Evolutionary conservation across 306 rosid genomes (phyloP), one percentile per base, ranked within the genome.

Genomic region (Oxytropis ochrocephala): DNA sequence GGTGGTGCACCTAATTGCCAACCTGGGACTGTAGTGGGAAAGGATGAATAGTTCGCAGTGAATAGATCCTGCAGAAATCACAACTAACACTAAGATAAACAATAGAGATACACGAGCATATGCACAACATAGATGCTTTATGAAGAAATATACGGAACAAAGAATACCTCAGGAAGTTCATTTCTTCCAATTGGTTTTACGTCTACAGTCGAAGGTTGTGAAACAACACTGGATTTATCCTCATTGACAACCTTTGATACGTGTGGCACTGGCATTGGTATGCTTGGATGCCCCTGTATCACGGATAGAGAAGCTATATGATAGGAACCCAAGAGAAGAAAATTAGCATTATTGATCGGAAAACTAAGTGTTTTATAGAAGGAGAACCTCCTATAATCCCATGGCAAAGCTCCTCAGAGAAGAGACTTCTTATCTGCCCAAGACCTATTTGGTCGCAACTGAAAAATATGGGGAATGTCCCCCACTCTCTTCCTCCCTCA

Each of bases 151-250:
- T 14, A 47, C 49, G 58, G 62, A 56, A 36, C 50, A 24, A 51
- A 52, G 29, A 69, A 70, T 81, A 94, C 98, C 82, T 57, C 92
- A 35, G 98, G 98, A 70, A 94, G 82, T 65, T 83, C 97, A 72
- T 48, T 86, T 85, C 96, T 85, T 78, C 95, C 90, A 63, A 49
- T 76, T 55, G 83, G 64, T 60, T 75, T 90, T 77, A 27, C 79
- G 67, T 83, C 90, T 16, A 74, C 69, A 51, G 80, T 65, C 64
- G 87, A 70, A 52, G 74, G 21, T 58, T 82, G 91, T 69, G 90
- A 73, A 49, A 48, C 72, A 53, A 69, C 72, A 49, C 75, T 59
- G 56, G 84, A 79, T 48, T 19, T 55, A 54, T 64, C 73, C 65
- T 67, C 79, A 44, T 68, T 80, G 17, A 59, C 73, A 51, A 82